Conservation (phyloP, 371 early-diverging fungal genomes). For the Syncephalastrum racemosum region DNA sequence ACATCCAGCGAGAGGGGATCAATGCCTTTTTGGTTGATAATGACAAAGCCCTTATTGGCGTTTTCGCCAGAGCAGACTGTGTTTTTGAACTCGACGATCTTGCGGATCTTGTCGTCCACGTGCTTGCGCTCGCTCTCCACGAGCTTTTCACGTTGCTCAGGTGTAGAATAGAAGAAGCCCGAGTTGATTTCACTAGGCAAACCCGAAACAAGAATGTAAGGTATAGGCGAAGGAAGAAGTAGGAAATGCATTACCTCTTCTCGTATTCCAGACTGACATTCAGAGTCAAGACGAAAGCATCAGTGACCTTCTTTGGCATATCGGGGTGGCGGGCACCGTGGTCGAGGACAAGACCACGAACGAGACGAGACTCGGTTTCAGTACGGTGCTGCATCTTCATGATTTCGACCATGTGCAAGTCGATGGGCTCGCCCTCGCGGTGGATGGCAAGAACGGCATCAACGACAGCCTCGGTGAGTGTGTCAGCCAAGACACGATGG, state of each 20-base stretch:
- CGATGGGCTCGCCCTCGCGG: constrained; percentile 82
- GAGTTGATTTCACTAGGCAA: constrained; percentile 96
- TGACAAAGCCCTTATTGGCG: constrained; percentile 88
- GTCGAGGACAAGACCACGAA: constrained; percentile 99
- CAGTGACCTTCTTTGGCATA: constrained; percentile 97
- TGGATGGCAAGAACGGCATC: constrained; percentile 93
- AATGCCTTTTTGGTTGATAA: constrained; percentile 99
- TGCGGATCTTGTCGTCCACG: constrained; percentile 92
- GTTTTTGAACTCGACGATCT: constrained; percentile 97
- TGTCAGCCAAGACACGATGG: constrained; percentile 85
- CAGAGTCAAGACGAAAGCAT: constrained; percentile 93
- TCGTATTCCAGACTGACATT: constrained; percentile 99
- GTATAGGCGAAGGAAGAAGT: too few relatives aligned
- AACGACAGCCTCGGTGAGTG: constrained; percentile 94
- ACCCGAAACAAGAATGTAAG: background rate
- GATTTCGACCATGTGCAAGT: constrained; percentile 99
- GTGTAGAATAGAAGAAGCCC: constrained; percentile 98
- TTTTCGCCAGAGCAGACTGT: constrained; percentile 77
- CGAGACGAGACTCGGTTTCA: constrained; percentile 91
- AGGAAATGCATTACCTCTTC: constrained; percentile 63
- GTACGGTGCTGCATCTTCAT: constrained; percentile 99
- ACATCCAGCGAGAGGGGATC: constrained; percentile 99
- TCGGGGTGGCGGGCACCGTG: constrained; percentile 99
- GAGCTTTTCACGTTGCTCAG: constrained; percentile 98
- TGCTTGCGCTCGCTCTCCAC: constrained; percentile 98